A percentile compares a stretch with the other conserved stretches of the same genome.
These are phyloP conservation scores for Diaporthe australafricana DNA, from an alignment of 2,329 filamentous ascomycete species.

Conservation along the genomic window DNA sequence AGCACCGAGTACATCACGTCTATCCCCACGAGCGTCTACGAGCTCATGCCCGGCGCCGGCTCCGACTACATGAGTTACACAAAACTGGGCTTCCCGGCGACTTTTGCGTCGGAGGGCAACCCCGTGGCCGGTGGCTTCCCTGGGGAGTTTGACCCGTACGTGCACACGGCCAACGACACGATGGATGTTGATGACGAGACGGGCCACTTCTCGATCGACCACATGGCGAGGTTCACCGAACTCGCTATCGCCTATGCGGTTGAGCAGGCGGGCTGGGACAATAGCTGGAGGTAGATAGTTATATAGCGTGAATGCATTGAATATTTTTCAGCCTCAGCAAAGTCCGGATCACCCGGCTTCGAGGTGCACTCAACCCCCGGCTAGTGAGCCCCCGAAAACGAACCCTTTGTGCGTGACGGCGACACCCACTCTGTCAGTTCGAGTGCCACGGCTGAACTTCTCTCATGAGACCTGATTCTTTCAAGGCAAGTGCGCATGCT, in stretches of 20 bases:
- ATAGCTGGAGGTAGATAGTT: conserved; percentile 48
- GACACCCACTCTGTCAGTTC: too few relatives aligned
- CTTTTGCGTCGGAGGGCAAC: conserved; percentile 53
- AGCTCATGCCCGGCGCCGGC: conserved; percentile 47
- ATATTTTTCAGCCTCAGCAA: neutral
- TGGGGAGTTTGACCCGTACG: conserved; percentile 53
- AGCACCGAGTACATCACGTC: conserved; percentile 50
- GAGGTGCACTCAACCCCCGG: neutral
- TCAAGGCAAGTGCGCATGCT: too few relatives aligned
- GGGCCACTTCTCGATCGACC: conserved; percentile 53
- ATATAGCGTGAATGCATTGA: neutral
- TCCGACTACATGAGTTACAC: conserved; percentile 57
- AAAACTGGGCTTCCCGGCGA: conserved; percentile 51
- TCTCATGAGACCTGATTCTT: too few relatives aligned
- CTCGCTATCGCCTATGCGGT: conserved; percentile 53
- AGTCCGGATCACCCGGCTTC: neutral
- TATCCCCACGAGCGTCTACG: conserved; percentile 49
- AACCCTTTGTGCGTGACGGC: too few relatives aligned
- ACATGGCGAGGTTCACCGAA: conserved; percentile 55
- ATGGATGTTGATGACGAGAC: conserved; percentile 52
- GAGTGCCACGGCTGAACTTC: neutral
- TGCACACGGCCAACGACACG: conserved; percentile 51
- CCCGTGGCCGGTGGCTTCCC: conserved; percentile 46
- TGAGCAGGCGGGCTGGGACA: conserved; percentile 55
- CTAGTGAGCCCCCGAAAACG: neutral